Conservation (phyloP, 371 early-diverging fungal species). For the Syncephalastrum contaminatum region DNA sequence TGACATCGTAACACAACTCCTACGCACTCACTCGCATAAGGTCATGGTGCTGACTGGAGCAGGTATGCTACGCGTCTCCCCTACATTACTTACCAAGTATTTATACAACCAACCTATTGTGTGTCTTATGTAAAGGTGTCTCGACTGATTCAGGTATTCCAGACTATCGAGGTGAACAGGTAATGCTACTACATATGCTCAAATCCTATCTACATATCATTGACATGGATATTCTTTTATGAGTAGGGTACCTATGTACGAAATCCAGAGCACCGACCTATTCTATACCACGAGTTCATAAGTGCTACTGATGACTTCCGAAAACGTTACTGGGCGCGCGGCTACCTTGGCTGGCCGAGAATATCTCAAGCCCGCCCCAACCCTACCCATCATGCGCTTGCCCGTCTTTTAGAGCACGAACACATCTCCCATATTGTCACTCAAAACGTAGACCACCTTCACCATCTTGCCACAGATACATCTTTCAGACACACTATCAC, state of each 20-base stretch:
- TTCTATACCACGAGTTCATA: conserved; percentile 75
- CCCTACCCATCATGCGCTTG: conserved; percentile 62
- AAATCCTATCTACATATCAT: not conserved
- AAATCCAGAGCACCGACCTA: conserved; percentile 81
- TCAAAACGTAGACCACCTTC: conserved; percentile 91
- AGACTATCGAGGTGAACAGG: conserved; percentile 82
- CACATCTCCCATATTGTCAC: conserved; percentile 67
- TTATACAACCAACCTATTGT: not conserved
- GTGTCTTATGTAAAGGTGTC: conserved; percentile 44
- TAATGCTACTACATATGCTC: conserved; percentile 5
- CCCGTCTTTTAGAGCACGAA: conserved; percentile 45
- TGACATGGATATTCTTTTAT: not conserved
- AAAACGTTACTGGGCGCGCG: conserved; percentile 91
- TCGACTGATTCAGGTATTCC: conserved; percentile 86
- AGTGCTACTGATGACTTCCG: conserved; percentile 53
- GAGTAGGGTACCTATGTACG: conserved; percentile 68
- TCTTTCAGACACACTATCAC: conserved; percentile 32
- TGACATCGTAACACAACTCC: conserved; percentile 1
- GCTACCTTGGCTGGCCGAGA: conserved; percentile 80
- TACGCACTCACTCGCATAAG: not conserved
- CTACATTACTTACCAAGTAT: not conserved
- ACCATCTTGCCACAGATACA: conserved; percentile 55
- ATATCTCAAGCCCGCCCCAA: conserved; percentile 74
- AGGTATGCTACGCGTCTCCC: conserved; percentile 18
- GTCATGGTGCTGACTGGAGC: conserved; percentile 53